Conservation (phyloP, 805 yeast species). For the Priceomyces castillae region DNA sequence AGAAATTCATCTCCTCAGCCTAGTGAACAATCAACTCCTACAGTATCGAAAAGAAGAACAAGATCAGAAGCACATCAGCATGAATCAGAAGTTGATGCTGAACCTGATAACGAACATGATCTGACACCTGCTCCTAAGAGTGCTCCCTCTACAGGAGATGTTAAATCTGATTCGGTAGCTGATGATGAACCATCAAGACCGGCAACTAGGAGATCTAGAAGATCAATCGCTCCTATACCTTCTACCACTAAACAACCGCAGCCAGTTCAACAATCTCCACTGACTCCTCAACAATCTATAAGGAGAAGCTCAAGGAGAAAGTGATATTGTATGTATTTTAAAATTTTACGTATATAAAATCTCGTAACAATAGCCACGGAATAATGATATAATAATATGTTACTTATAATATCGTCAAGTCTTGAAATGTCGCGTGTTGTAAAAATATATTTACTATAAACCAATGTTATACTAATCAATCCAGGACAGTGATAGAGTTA, state of each 20-base stretch:
- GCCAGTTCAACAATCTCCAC: slow-evolving; percentile 4
- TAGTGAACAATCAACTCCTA: slow-evolving; percentile 1
- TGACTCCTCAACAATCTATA: slow-evolving; percentile 5
- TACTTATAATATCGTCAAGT: not conserved
- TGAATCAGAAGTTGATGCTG: slow-evolving; percentile 4
- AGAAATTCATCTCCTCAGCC: slow-evolving; percentile 13
- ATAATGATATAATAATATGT: no score
- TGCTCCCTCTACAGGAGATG: slow-evolving; percentile 5
- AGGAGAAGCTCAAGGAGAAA: slow-evolving; percentile 16
- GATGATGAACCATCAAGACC: slow-evolving; percentile 6
- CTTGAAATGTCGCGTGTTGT: not conserved
- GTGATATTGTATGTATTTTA: not conserved
- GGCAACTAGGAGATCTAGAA: slow-evolving; percentile 10
- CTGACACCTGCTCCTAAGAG: slow-evolving; percentile 1
- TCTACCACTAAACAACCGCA: slow-evolving; percentile 1
- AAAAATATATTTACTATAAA: not conserved
- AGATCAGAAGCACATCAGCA: slow-evolving; percentile 11
- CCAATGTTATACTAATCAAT: no score
- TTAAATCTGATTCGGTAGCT: slow-evolving; percentile 4
- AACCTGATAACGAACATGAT: not conserved
- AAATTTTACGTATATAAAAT: no score
- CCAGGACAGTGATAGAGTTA: no score
- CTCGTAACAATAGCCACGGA: no score
- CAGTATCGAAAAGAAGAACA: slow-evolving; percentile 11
- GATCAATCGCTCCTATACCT: slow-evolving; percentile 9